phyloP scores from a whole-genome alignment of 202 grass and related monocot species.

The Alloteropsis angusta region DNA sequence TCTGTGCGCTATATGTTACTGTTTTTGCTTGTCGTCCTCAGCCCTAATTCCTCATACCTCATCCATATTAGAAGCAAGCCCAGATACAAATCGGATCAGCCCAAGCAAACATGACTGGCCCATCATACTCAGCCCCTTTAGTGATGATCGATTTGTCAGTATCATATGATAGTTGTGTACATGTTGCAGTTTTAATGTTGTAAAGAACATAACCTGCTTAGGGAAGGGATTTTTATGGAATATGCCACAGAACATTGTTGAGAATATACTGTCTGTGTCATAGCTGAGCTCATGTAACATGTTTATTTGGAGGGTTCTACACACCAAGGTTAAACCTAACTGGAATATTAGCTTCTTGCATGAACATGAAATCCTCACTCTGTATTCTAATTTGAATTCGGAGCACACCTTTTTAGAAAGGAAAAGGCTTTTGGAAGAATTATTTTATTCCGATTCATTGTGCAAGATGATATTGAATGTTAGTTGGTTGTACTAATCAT shows the following conservation, averaged over 20 bases:
- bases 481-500: neutral
- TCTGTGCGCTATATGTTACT: neutral
- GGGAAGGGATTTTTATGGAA: neutral
- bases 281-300: slow-evolving; percentile 1
- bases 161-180: neutral
- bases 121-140: neutral
- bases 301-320: neutral
- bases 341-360: slow-evolving; percentile 1
- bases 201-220: neutral
- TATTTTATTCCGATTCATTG: neutral
- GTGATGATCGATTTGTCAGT: neutral
- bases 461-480: neutral
- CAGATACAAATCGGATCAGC: neutral
- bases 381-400: neutral
- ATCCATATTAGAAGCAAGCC: slow-evolving; percentile 2
- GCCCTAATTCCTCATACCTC: neutral
- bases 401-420: neutral
- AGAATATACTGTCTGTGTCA: neutral
- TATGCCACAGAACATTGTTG: neutral
- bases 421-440: neutral
- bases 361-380: neutral
- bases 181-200: neutral
- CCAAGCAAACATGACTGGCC: neutral
- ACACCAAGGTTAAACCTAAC: neutral
- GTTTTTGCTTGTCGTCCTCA: neutral